Base-by-base conservation (phyloP, 2,329 filamentous ascomycete genomes). In the Calonectria crousiana region DNA sequence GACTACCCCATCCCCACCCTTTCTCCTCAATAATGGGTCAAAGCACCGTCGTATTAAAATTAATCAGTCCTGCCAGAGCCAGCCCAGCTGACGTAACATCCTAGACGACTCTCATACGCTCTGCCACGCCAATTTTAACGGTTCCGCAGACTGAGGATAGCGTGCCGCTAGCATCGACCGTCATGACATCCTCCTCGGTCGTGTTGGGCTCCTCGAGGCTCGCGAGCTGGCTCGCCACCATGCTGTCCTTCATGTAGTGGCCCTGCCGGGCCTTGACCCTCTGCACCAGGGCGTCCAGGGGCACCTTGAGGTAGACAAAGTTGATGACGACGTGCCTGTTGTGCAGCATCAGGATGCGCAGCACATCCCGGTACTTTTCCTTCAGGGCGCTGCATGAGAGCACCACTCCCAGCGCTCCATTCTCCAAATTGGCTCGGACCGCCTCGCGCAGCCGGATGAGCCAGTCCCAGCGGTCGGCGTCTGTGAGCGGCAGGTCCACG, bases 191-290 rank as follows among this genome's bases (percentile, higher is more conserved):
- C 20, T 52, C 11, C 56, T 60, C 56, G 14, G 56, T 41, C 13
- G 56, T 41, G 23, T 60, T 41, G 0, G 68, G 68, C 26, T 71
- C 68, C 34, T 71, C 68, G 4, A 71, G 68, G 52, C 56, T 38
- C 2, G 60, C 58, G 8, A 71, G 49, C 68, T 71, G 68, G 34
- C 68, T 71, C 1, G 56, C 41, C 20, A 71, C 58, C 58, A 71
- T 71, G 20, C 23, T 56, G 13, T 71, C 68, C 47, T 71, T 71
- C 68, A 71, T 71, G 28, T 65, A 71, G 28, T 71, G 68, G 8
- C 68, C 68, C 36, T 23, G 44, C 14, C 68, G 47, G 9, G 34
- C 34, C 30, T 11, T 38, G 20, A 71, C 47, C 13, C 68, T 34
- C n/a, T 28, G 56, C 32, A 65, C 56, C 16, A 71, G 58, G 2